Conservation (phyloP, 495 filamentous ascomycete genomes). For the Extremus antarcticus region DNA sequence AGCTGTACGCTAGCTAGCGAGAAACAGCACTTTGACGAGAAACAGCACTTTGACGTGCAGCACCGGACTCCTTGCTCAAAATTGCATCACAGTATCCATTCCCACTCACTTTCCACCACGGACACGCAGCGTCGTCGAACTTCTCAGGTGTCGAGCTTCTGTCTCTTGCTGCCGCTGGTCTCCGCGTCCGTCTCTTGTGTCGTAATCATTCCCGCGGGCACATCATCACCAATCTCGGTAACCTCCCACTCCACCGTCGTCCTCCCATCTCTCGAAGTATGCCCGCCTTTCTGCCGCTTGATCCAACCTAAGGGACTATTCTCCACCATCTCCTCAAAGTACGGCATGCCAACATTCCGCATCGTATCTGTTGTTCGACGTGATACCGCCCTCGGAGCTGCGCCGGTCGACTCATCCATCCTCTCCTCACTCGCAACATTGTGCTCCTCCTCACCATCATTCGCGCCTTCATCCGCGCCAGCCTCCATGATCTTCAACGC, state of each 20-base stretch:
- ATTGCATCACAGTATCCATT: neutral
- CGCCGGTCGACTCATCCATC: neutral
- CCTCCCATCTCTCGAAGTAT: constrained; percentile 39
- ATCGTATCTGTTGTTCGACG: constrained; percentile 22
- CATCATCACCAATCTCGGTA: constrained; percentile 41
- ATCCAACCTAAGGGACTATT: constrained; percentile 60
- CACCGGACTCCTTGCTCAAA: neutral
- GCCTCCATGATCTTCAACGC: constrained; percentile 54
- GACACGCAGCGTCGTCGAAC: too few relatives aligned
- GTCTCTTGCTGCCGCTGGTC: neutral
- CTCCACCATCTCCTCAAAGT: constrained; percentile 73
- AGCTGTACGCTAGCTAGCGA: too few relatives aligned
- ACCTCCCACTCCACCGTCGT: constrained; percentile 73
- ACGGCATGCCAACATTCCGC: constrained; percentile 50
- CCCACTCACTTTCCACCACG: too few relatives aligned
- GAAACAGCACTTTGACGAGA: neutral
- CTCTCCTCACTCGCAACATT: neutral
- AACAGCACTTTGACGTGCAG: neutral
- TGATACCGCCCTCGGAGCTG: constrained; percentile 1
- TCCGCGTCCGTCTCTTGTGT: neutral
- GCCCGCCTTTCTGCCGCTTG: constrained; percentile 47
- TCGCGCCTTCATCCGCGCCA: constrained; percentile 26
- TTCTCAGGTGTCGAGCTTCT: neutral
- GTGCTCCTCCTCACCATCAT: neutral
- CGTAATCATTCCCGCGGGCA: neutral